Evolutionary conservation across 345 rosid species (phyloP).

Genomic region (Moringa oleifera): DNA sequence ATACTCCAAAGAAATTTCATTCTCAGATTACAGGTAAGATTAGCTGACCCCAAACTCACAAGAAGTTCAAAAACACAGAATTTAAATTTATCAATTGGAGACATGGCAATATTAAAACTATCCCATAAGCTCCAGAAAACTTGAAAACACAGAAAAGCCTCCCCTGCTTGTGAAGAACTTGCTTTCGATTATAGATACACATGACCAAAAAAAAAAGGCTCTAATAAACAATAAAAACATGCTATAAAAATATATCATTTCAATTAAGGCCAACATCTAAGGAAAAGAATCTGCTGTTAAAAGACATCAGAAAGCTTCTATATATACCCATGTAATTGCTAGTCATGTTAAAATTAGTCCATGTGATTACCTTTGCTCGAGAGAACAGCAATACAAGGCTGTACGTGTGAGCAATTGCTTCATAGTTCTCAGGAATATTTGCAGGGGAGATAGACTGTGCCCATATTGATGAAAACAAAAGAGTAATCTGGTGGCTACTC

Average conservation of each 20-base stretch:
- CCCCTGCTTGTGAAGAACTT: conserved; percentile 1
- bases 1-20: background rate
- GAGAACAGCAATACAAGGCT: conserved; percentile 87
- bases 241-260: background rate
- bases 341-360: conserved; percentile 1
- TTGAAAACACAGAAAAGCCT: background rate
- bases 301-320: no score
- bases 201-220: background rate
- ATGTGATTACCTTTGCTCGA: conserved; percentile 71
- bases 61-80: background rate
- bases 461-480: conserved; percentile 91
- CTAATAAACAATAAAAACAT: background rate
- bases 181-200: conserved; percentile 1
- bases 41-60: background rate
- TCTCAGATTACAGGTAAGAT: no score
- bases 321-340: no score
- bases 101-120: background rate
- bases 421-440: conserved; percentile 84
- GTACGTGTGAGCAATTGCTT: conserved; percentile 91
- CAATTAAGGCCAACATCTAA: background rate
- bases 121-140: background rate
- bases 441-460: conserved; percentile 84
- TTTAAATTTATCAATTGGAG: background rate
- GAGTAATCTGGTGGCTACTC: conserved; percentile 90
- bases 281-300: no score